A percentile compares a stretch with the other conserved stretches of the same genome.
These are phyloP conservation scores for Malus domestica DNA, from an alignment of 306 rosid species.

Conservation along the genomic window ASM211411v1 NC_041796.1:11874501-11875000, in stretches of 20 bases:
- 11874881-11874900: not conserved
- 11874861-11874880: not conserved
- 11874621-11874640: slow-evolving; percentile 86
- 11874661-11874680: slow-evolving; percentile 95
- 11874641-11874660: slow-evolving; percentile 96
- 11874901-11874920: not conserved
- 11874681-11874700: slow-evolving; percentile 81
- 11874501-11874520: slow-evolving; percentile 64
- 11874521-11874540: slow-evolving; percentile 69
- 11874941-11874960: not conserved
- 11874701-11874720: slow-evolving; percentile 64
- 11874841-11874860: not conserved
- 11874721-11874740: slow-evolving; percentile 92
- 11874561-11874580: slow-evolving; percentile 90
- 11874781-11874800: slow-evolving; percentile 4
- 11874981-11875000: not conserved
- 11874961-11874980: not conserved
- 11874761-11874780: slow-evolving; percentile 96
- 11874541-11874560: slow-evolving; percentile 72
- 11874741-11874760: slow-evolving; percentile 81
- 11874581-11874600: slow-evolving; percentile 60
- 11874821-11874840: not conserved
- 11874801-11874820: not conserved
- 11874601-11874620: slow-evolving; percentile 73
- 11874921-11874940: not conserved